Conservation (phyloP, 352 stramenopile species). For the Phytopythium vexans region DNA sequence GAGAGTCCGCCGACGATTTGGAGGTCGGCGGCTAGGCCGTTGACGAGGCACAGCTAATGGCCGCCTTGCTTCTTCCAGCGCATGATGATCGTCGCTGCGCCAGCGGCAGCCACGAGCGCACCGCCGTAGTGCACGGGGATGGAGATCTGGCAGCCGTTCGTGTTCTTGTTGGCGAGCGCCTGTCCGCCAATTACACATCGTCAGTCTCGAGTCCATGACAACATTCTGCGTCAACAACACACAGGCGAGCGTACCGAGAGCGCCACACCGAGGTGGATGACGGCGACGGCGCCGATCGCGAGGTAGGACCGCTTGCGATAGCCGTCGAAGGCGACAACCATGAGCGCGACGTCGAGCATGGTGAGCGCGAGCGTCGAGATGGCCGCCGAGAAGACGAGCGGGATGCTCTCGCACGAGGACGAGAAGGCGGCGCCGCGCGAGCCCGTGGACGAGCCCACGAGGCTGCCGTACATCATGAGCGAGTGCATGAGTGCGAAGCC, state of each 20-base stretch:
- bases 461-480: constrained; percentile 82
- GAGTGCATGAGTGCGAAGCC: constrained; percentile 83
- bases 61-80: constrained; percentile 35
- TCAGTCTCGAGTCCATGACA: constrained; percentile 1
- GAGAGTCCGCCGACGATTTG: not conserved
- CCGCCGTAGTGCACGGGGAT: constrained; percentile 77
- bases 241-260: constrained; percentile 45
- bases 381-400: constrained; percentile 64
- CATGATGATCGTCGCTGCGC: constrained; percentile 37
- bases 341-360: constrained; percentile 73
- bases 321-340: constrained; percentile 80
- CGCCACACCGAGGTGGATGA: constrained; percentile 73
- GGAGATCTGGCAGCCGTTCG: constrained; percentile 73
- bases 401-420: constrained; percentile 62
- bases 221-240: not conserved
- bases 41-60: not conserved
- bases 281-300: constrained; percentile 44
- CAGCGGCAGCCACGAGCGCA: constrained; percentile 39
- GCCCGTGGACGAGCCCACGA: constrained; percentile 66
- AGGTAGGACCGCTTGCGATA: constrained; percentile 63
- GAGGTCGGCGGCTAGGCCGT: too few species aligned
- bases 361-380: constrained; percentile 75
- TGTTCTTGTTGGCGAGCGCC: constrained; percentile 70
- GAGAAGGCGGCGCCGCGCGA: constrained; percentile 72
- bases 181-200: constrained; percentile 9